Evolutionary conservation across 2,329 filamentous ascomycete species (phyloP), one percentile per base, ranked within the genome.

Genomic region (Claviceps purpurea): DNA sequence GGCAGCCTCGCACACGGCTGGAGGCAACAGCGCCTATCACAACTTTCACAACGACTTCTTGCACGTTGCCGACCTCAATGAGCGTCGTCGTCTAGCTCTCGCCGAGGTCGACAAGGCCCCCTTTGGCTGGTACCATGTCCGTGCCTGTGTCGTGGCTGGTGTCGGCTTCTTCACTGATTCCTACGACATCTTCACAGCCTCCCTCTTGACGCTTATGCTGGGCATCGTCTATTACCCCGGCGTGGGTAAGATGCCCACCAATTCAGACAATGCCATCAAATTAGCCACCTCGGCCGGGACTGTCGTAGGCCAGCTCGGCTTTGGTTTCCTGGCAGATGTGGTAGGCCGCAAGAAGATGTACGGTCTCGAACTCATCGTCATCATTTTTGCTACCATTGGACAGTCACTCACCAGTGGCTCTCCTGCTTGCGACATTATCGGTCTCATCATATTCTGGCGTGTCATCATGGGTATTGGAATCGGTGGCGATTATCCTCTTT

Each of bases 131-230:
- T 88, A 89, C 64, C 87, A 93, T 63, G 79, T 90, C 54, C 79
- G 87, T 42, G 84, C 87, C 53, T 78, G 87, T 51, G 70, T 87
- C 8, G 87, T 91, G 24, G 87, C 87, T 34, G 87, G 88, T 60
- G 84, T 91, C 56, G 88, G 87, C 59, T 93, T 94, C 79, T 93
- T 93, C 69, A 91, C 87, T 16, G 88, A 91, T 64, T 85, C 85
- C 3, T 91, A 90, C 68, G 83, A 86, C 63, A 87, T 89, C 70
- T 93, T 93, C 67, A 82, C 84, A 62, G 84, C 85, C 59, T 84
- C 82, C 57, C 73, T 89, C 62, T 73, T 85, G 56, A 87, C 84
- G 30, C 76, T 78, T 56, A 89, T 90, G 84, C 66, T 90, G 49
- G 87, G 87, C 43, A 81, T 90, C 48, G 86, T 89, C 58, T 91